Evolutionary conservation across 1,284 basidiomycete genomes (phyloP), one percentile per base, ranked within the genome.

Genomic region (Ceratobasidium papillatum): DNA sequence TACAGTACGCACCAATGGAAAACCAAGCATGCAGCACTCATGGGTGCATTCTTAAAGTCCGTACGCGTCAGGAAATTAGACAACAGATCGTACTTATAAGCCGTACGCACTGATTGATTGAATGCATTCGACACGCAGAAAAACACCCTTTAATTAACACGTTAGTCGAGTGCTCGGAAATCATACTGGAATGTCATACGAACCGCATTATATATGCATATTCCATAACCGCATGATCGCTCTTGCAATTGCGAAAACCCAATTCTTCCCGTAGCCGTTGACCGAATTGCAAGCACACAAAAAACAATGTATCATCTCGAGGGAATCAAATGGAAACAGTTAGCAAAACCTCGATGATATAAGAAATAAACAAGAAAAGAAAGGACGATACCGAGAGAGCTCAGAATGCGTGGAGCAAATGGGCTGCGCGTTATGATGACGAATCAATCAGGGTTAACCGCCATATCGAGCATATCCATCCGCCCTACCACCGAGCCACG

Each of bases 391-490:
- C 45, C 45, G 19, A 47, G 19, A 41, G 19, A 19, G 9, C 45
- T 47, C 19, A 17, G 45, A n/a, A n/a, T 3, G 19, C 45, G 11
- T 47, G 45, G 8, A 47, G 9, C 14, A 14, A 41, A 41, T 41
- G 38, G 14, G 38, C 7, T 41, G 38, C 7, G 7, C 19, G 45
- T 47, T 47, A 17, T 47, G 45, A 47, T 9, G n/a, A n/a, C n/a
- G n/a, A 47, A 47, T 47, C 45, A 47, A 11, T 19, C 9, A 47
- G 45, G 45, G 19, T 56, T 30, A 11, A 47, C 45, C 45, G 38
- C 45, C 45, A 47, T 47, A 41, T 61, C 58, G n/a, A 61, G 58
- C 32, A 61, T 41, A 34, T 61, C 58, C n/a, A 61, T 34, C 34
- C 22, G 58, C 34, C 36, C 58, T 22, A 61, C 58, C 25, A 61